phyloP scores from a whole-genome alignment of 805 yeast species.

The Barnettozyma botsteinii region DNA sequence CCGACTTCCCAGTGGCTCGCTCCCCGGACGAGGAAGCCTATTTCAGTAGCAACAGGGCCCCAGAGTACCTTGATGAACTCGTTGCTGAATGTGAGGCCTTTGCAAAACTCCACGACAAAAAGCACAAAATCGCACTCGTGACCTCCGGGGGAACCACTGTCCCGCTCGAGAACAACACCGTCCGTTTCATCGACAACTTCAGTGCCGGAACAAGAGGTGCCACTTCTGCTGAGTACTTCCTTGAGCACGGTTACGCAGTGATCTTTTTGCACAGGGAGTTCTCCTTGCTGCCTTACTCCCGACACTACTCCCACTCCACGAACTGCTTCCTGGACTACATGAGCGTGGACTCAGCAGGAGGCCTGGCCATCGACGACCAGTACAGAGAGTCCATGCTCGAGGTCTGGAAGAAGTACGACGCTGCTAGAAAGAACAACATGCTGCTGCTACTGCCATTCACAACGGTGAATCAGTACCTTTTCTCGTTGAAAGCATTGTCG shows the following conservation, averaged over 20 bases:
- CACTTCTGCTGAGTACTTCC: conserved; percentile 85
- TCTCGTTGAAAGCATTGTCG: conserved; percentile 69
- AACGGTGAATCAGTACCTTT: conserved; percentile 89
- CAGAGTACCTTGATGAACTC: conserved; percentile 63
- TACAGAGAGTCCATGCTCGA: conserved; percentile 56
- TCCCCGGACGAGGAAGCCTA: conserved; percentile 66
- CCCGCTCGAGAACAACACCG: conserved; percentile 95
- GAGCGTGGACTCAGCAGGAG: conserved; percentile 44
- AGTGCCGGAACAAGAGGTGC: conserved; percentile 99
- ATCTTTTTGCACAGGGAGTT: conserved; percentile 90
- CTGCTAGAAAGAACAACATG: conserved; percentile 28
- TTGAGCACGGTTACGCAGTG: conserved; percentile 84
- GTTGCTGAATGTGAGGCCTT: conserved; percentile 54
- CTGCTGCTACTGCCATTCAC: conserved; percentile 77
- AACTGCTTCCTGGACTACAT: conserved; percentile 83
- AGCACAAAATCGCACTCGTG: conserved; percentile 63
- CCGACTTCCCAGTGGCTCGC: conserved; percentile 74
- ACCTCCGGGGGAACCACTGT: conserved; percentile 98
- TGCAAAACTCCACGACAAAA: conserved; percentile 45
- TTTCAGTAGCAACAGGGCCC: conserved; percentile 68
- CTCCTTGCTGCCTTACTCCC: conserved; percentile 85
- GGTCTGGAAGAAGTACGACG: conserved; percentile 49
- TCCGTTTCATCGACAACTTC: conserved; percentile 92
- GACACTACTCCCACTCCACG: conserved; percentile 81
- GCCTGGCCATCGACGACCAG: conserved; percentile 54